Evolutionary conservation across 176 grass and related monocot species (phyloP), one percentile per base, ranked within the genome.

Genomic region (Pontederia crassipes): DNA sequence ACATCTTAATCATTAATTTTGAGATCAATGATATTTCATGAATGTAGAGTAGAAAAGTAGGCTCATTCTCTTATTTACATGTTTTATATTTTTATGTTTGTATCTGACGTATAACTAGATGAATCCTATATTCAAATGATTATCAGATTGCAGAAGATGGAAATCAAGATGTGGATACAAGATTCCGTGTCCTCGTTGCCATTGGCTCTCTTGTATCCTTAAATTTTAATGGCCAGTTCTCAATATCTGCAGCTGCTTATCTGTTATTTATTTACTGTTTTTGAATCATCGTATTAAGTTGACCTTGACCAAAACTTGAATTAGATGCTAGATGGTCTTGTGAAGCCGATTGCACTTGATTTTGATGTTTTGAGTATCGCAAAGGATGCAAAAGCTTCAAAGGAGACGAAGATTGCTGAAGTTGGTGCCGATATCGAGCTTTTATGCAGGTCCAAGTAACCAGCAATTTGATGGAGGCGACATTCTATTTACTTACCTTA

Each of bases 151-250:
- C 85, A 62, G 94, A 89, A 78, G 94, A 93, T 46, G 84, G 71
- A 28, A 63, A 64, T 35, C 79, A 92, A 83, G 94, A 93, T 75
- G 66, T 62, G 7, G 94, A 92, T 83, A 85, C 74, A 14, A 93
- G 79, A 64, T 98, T 90, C 12, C 77, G 94, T 45, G 88, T 79
- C 40, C 94, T 93, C 17, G 88, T 98, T 63, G 79, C 82, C 35
- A 70, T 93, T 57, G 94, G 88, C 50, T 86, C 88, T 54, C 94
- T 98, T 7, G 88, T 98, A 98, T 98, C 88, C 94, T 92, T 82
- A 72, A 45, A 62, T 45, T 17, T 68, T 68, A 55, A 20, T 48
- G 32, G 32, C 32, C 32, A 4, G 32, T 40, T 40, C 32, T 40
- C 45, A 45, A 45, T 9, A 45, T 14, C 15, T 46, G 13, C 28